Percentiles rank a stretch among this genome's conserved stretches.
Conservation (phyloP, 441 rosid species). For the Mallotus repandus region DNA sequence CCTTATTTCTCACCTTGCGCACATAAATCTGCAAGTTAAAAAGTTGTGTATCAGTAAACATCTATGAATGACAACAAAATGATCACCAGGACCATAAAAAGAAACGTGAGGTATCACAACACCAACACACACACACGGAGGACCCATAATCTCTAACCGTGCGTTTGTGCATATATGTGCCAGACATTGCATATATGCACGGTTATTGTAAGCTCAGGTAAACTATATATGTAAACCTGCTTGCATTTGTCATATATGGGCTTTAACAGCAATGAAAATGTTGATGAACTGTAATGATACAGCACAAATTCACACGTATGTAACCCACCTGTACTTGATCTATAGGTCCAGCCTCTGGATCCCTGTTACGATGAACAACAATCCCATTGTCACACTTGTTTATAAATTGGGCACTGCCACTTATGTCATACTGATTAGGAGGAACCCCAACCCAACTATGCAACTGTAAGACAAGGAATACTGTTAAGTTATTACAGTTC, state of each 20-base stretch:
- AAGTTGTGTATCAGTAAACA: constrained; percentile 8
- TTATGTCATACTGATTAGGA: constrained; percentile 90
- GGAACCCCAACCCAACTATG: constrained; percentile 82
- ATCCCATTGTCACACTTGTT: constrained; percentile 98
- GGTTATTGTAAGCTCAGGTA: neutral
- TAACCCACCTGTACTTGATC: constrained; percentile 87
- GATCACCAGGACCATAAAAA: neutral
- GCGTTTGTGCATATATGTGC: neutral
- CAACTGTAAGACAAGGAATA: constrained; percentile 42
- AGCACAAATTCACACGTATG: neutral
- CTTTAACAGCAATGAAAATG: neutral
- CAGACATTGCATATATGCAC: neutral
- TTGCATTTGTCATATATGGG: neutral
- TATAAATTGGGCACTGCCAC: constrained; percentile 98
- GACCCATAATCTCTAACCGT: no score
- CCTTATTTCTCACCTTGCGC: constrained; percentile 92
- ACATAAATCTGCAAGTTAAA: constrained; percentile 62
- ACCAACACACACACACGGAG: neutral
- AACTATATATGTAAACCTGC: neutral
- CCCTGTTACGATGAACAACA: constrained; percentile 85
- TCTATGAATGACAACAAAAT: constrained; percentile 4
- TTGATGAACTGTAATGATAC: neutral
- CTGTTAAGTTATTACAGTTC: constrained; percentile 11
- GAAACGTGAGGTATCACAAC: neutral
- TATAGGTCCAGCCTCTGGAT: constrained; percentile 75